Conservation (phyloP, 108 stramenopile species). For the Cyclostephanos tholiformis region DNA sequence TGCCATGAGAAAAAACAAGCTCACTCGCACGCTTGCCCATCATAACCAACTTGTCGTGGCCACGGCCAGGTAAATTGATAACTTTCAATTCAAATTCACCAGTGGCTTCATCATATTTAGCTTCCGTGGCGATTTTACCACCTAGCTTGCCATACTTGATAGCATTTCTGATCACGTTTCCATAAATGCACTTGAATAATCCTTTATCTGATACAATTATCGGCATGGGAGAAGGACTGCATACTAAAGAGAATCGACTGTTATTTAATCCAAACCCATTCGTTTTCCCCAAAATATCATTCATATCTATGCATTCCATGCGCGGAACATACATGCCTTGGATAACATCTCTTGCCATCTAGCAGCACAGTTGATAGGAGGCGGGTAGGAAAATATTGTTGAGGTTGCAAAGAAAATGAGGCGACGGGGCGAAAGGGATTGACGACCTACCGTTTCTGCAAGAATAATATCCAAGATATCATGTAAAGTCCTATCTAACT, state of each 20-base stretch:
- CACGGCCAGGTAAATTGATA: slow-evolving; percentile 63
- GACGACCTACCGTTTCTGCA: slow-evolving; percentile 52
- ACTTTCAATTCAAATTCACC: slow-evolving; percentile 51
- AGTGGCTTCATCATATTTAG: slow-evolving; percentile 29
- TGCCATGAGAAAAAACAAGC: slow-evolving; percentile 49
- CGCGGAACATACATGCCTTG: slow-evolving; percentile 12
- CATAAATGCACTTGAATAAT: slow-evolving; percentile 56
- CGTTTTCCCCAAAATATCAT: slow-evolving; percentile 23
- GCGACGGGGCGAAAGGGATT: slow-evolving; percentile 38
- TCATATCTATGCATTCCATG: slow-evolving; percentile 30
- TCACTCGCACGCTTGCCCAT: slow-evolving; percentile 43
- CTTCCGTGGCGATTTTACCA: slow-evolving; percentile 47
- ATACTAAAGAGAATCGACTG: slow-evolving; percentile 25
- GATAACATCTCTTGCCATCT: slow-evolving; percentile 17
- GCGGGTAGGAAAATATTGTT: not conserved
- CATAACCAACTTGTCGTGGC: slow-evolving; percentile 50
- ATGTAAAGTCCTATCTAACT: slow-evolving; percentile 56
- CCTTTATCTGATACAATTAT: slow-evolving; percentile 54
- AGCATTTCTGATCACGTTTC: slow-evolving; percentile 64
- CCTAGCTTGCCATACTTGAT: slow-evolving; percentile 65
- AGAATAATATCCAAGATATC: slow-evolving; percentile 64
- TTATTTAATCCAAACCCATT: slow-evolving; percentile 5
- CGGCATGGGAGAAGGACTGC: slow-evolving; percentile 50
- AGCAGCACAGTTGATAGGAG: not conserved
- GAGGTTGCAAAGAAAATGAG: slow-evolving; percentile 2